Evolutionary conservation across 768 basidiomycete genomes (phyloP), one percentile per base, ranked within the genome.

Genomic region (Psilocybe azurescens): DNA sequence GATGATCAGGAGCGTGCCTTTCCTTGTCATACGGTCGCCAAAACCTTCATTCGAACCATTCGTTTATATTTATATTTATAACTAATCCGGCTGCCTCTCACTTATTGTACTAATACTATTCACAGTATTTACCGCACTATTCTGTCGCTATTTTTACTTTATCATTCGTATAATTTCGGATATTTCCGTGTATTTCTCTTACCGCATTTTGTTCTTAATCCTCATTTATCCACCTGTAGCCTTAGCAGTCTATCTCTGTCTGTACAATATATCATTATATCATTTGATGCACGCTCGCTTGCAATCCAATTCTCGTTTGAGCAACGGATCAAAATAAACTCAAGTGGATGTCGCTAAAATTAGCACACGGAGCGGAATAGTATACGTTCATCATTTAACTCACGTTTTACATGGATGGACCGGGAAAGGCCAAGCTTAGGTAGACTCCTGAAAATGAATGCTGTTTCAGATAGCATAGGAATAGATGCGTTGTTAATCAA

Each of bases 241-340:
- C 51, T 60, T 60, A 60, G 38, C 32, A 53, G 18, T 53, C 24
- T 29, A 10, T 56, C 39, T 56, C 4, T 61, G 11, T 55, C 28
- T 36, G 30, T 47, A 14, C 60, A 29, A 28, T 56, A 16, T 39
- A 38, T 61, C 47, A 44, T 33, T 39, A 32, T 13, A n/a, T 58
- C 32, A 33, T 54, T 38, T 33, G 32, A 36, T 54, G 53, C 32
- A 38, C 9, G 5, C 24, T 7, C 29, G 33, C 18, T 10, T 47
- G 20, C n/a, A 48, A 58, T 16, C 41, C 14, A 8, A 8, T 14
- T 39, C 41, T 44, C 36, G 47, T 29, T 16, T 16, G 53, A 57
- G 51, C 63, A 53, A 57, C 63, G 59, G 59, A 61, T 65, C 64
- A 65, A 60, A 61, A 53, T 11, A 50, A 29, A 30, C 49, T 33